Percentiles rank a stretch among this genome's conserved stretches.
These are phyloP conservation scores for Solanum lycopersicoides DNA, from an alignment of 257 asterid species.

Conservation along the genomic window DNA sequence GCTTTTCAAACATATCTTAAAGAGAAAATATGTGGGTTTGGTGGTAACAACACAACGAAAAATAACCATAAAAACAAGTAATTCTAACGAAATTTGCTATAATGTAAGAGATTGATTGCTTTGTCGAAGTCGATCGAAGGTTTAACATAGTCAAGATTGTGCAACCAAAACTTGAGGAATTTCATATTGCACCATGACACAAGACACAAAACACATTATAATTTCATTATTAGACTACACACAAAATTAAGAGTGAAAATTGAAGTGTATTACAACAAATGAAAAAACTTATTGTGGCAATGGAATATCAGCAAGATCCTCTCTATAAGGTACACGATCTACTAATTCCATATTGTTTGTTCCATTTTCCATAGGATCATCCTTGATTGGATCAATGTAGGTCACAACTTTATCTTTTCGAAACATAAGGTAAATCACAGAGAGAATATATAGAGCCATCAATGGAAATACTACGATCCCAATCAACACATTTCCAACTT, in stretches of 20 bases:
- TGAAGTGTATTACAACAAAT: background rate
- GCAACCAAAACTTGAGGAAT: background rate
- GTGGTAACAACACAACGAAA: background rate
- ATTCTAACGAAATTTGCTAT: no score
- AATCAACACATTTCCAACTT: conserved; percentile 54
- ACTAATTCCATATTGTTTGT: background rate
- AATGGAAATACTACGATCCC: conserved; percentile 69
- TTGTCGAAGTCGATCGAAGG: background rate
- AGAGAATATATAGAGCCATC: conserved; percentile 53
- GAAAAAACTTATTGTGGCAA: conserved; percentile 22
- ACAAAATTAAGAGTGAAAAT: background rate
- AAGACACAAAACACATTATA: background rate
- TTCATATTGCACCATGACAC: background rate
- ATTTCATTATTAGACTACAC: background rate
- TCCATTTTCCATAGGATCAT: conserved; percentile 45
- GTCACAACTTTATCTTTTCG: conserved; percentile 63
- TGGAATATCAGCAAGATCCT: conserved; percentile 51
- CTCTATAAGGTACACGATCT: conserved; percentile 38
- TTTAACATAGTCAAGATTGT: background rate
- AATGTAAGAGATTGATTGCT: background rate
- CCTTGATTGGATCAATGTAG: conserved; percentile 34
- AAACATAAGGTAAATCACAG: conserved; percentile 74
- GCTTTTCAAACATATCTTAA: no score
- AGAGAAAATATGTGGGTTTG: no score
- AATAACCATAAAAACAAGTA: background rate